phyloP scores from a whole-genome alignment of 306 rosid genomes.

The Dalbergia cochinchinensis region DNA sequence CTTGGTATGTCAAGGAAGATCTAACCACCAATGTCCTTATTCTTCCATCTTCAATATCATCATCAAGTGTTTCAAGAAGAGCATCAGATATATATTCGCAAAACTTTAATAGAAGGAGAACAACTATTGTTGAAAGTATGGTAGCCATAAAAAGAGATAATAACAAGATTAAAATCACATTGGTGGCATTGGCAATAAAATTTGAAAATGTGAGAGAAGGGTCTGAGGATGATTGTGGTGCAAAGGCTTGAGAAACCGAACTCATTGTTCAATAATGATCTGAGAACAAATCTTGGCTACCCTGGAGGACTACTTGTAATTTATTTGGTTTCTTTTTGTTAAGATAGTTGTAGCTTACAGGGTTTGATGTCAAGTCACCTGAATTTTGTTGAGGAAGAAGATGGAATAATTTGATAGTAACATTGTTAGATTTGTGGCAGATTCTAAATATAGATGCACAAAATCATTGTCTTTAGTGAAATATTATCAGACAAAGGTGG shows the following conservation, averaged over 20 bases:
- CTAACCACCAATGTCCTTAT: not conserved
- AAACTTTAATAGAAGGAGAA: constrained; percentile 9
- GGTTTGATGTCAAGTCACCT: constrained; percentile 18
- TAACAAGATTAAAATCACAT: constrained; percentile 19
- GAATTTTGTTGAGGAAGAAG: constrained; percentile 14
- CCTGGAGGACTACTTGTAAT: not conserved
- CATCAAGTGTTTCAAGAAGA: constrained; percentile 37
- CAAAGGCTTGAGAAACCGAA: constrained; percentile 17
- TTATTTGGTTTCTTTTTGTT: not conserved
- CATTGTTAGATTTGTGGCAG: constrained; percentile 26
- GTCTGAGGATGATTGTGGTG: not conserved
- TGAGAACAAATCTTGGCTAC: constrained; percentile 24
- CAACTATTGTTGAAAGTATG: constrained; percentile 12
- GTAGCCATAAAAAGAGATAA: constrained; percentile 9
- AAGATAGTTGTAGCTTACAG: not conserved
- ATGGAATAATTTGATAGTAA: constrained; percentile 19
- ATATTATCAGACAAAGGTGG: not conserved
- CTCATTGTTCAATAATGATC: constrained; percentile 27
- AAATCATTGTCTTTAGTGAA: constrained; percentile 11
- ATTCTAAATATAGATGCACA: constrained; percentile 26
- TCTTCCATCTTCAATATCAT: constrained; percentile 35
- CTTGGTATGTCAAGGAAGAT: constrained; percentile 1
- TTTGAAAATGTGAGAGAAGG: constrained; percentile 22
- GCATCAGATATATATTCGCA: constrained; percentile 3
- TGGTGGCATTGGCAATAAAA: not conserved